phyloP scores from a whole-genome alignment of 306 rosid genomes.

The Glycyrrhiza uralensis region DNA sequence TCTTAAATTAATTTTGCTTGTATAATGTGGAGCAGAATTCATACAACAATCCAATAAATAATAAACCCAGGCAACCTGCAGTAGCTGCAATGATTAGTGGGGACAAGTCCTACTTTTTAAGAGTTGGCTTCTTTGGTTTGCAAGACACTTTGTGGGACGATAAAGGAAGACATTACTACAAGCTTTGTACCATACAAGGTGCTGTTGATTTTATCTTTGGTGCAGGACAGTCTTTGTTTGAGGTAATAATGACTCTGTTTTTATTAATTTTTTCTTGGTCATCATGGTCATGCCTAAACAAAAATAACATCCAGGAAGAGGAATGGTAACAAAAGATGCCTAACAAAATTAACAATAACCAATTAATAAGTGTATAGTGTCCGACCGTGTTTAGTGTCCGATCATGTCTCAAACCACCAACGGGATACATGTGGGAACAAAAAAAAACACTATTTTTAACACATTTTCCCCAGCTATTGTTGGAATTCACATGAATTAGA shows the following conservation, averaged over 20 bases:
- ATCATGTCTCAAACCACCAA: too few species aligned
- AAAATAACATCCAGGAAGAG: not conserved
- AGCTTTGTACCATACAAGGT: conserved; percentile 77
- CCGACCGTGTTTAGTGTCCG: too few species aligned
- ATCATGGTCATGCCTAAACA: not conserved
- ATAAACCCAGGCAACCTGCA: conserved; percentile 39
- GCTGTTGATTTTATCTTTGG: conserved; percentile 92
- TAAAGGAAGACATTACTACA: conserved; percentile 71
- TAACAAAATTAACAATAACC: too few species aligned
- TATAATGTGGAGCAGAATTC: conserved; percentile 45
- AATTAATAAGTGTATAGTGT: too few species aligned
- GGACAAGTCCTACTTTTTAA: conserved; percentile 50
- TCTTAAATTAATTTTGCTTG: not conserved
- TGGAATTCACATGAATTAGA: too few species aligned
- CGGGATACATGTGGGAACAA: too few species aligned
- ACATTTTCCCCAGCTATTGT: too few species aligned
- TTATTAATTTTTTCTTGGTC: not conserved
- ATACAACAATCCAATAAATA: conserved; percentile 48
- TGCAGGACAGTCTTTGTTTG: conserved; percentile 60
- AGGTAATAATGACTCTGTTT: conserved; percentile 38
- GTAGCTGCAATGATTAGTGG: conserved; percentile 70
- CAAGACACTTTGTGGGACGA: conserved; percentile 91
- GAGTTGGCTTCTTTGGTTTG: conserved; percentile 68
- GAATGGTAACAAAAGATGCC: too few species aligned
- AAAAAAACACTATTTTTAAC: too few species aligned